Percentiles rank a stretch among this genome's conserved stretches.
These are phyloP conservation scores for Diplodia mutila DNA, from an alignment of 2,329 filamentous ascomycete genomes.

Conservation along the genomic window DNA sequence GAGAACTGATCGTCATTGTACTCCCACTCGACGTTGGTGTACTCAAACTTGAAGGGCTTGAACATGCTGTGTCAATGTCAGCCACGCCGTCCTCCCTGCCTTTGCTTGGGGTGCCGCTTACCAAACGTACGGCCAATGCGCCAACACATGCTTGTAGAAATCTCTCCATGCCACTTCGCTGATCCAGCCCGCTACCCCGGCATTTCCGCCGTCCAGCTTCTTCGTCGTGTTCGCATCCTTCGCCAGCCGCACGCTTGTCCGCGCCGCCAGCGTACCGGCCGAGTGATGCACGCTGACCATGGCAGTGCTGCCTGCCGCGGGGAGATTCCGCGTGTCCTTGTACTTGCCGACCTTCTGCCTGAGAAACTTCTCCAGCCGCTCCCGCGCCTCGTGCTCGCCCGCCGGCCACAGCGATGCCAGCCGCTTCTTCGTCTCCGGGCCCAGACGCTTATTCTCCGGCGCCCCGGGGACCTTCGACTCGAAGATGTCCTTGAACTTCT, in stretches of 20 bases:
- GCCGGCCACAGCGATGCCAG: constrained; percentile 69
- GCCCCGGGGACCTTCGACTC: constrained; percentile 62
- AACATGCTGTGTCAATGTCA: constrained; percentile 59
- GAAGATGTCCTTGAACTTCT: constrained; percentile 62
- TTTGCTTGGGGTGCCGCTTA: constrained; percentile 44
- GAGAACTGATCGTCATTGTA: constrained; percentile 70
- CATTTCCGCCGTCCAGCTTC: constrained; percentile 66
- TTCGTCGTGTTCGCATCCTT: constrained; percentile 64
- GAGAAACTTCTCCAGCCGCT: constrained; percentile 69
- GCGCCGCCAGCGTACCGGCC: constrained; percentile 67
- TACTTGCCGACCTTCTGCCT: constrained; percentile 66
- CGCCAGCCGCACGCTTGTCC: constrained; percentile 68
- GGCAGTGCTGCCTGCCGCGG: constrained; percentile 66
- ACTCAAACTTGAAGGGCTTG: constrained; percentile 81
- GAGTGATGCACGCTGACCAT: constrained; percentile 73
- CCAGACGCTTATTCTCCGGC: constrained; percentile 66
- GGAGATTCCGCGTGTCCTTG: constrained; percentile 66
- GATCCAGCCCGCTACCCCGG: constrained; percentile 74
- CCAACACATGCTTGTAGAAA: constrained; percentile 85
- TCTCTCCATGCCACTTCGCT: constrained; percentile 85
- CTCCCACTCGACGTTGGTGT: constrained; percentile 81
- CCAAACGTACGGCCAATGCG: constrained; percentile 83
- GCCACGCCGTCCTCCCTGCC: background rate
- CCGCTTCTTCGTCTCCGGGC: constrained; percentile 60
- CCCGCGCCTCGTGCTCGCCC: constrained; percentile 72